A percentile compares a stretch with the other conserved stretches of the same genome.
Conservation (phyloP, 495 filamentous ascomycete genomes). For the Xylaria bambusicola region DNA sequence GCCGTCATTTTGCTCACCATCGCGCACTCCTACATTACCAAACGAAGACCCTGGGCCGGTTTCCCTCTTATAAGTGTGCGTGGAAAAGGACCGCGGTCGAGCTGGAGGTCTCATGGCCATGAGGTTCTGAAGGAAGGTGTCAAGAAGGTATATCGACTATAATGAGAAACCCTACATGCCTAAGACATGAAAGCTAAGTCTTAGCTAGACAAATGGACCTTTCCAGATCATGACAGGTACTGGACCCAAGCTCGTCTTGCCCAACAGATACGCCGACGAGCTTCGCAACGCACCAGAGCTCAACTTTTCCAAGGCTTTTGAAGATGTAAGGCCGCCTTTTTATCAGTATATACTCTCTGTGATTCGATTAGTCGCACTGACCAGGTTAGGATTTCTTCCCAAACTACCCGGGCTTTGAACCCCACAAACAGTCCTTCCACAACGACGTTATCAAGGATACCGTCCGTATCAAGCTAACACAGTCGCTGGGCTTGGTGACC, state of each 20-base stretch:
- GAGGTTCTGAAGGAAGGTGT: conserved; percentile 26
- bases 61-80: conserved; percentile 31
- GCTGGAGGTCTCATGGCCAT: conserved; percentile 26
- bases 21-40: conserved; percentile 28
- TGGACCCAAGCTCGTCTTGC: conserved; percentile 44
- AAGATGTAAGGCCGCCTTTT: conserved; percentile 35
- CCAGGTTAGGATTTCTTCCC: conserved; percentile 45
- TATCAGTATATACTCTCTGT: not conserved
- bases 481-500: conserved; percentile 45
- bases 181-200: not conserved
- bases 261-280: conserved; percentile 53
- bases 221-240: conserved; percentile 35
- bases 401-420: conserved; percentile 50
- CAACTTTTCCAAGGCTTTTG: conserved; percentile 43
- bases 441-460: conserved; percentile 46
- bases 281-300: conserved; percentile 45
- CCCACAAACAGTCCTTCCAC: conserved; percentile 35
- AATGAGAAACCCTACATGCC: not conserved
- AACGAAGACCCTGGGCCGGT: conserved; percentile 26
- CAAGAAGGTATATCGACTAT: conserved; percentile 18
- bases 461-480: conserved; percentile 50
- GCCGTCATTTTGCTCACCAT: conserved; percentile 25
- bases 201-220: conserved; percentile 20
- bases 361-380: no score
- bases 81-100: conserved; percentile 27